Evolutionary conservation across 345 rosid genomes (phyloP).

Genomic region (Citrus medica): DNA sequence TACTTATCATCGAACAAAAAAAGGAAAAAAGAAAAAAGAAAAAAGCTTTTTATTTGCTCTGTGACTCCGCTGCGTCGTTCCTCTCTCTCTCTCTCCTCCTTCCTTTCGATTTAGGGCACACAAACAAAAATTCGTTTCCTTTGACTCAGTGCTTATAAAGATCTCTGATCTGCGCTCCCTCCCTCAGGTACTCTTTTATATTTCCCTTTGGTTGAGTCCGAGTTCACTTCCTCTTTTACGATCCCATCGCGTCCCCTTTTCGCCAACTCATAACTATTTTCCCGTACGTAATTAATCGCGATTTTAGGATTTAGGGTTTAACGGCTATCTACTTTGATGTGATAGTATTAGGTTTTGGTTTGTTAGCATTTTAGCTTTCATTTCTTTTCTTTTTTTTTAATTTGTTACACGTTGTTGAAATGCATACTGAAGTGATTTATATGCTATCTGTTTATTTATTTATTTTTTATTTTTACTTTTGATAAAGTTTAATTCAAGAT

Average conservation of each 20-base stretch:
- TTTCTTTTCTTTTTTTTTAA: neutral
- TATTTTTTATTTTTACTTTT: neutral
- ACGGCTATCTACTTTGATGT: neutral
- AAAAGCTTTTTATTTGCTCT: neutral
- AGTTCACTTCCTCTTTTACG: neutral
- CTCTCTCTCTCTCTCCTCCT: neutral
- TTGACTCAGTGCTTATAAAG: slow-evolving; percentile 21
- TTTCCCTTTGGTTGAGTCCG: neutral
- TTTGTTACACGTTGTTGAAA: neutral
- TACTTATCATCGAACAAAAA: slow-evolving; percentile 3
- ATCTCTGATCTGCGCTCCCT: slow-evolving; percentile 26
- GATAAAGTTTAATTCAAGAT: neutral
- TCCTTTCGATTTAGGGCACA: slow-evolving; percentile 33
- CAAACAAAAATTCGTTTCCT: slow-evolving; percentile 17
- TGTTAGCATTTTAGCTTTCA: slow-evolving; percentile 7
- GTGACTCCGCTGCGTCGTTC: neutral
- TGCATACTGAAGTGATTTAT: neutral
- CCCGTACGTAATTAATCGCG: neutral
- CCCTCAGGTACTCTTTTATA: slow-evolving; percentile 23
- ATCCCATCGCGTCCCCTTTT: neutral
- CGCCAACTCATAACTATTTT: neutral
- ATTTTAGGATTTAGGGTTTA: neutral
- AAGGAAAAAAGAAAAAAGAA: too few species aligned
- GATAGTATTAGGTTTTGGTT: neutral
- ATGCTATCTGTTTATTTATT: neutral